These are phyloP conservation scores for Catharanthus roseus DNA, from an alignment of 257 asterid genomes.

Conservation along the genomic window DNA sequence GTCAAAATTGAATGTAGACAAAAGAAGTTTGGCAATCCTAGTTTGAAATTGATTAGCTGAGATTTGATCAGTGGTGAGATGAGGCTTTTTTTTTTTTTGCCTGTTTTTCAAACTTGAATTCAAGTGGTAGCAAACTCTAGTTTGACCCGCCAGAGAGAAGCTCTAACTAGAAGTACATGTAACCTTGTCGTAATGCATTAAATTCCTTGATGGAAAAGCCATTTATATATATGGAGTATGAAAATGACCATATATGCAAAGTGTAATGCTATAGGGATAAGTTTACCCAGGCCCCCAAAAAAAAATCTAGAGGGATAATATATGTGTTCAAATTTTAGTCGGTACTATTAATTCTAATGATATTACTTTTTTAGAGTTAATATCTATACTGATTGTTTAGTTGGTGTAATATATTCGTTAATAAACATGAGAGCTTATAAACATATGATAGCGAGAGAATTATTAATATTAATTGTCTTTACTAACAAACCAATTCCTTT, in stretches of 20 bases:
- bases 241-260: conserved; percentile 1
- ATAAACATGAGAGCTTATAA: too few relatives aligned
- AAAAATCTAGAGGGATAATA: too few relatives aligned
- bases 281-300: too few relatives aligned
- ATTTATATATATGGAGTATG: conserved; percentile 10
- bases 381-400: too few relatives aligned
- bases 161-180: conserved; percentile 2
- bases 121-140: conserved; percentile 8
- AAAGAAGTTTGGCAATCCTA: conserved; percentile 9
- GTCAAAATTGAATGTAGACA: conserved; percentile 9
- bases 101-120: background rate
- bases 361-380: too few relatives aligned
- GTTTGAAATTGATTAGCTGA: conserved; percentile 10
- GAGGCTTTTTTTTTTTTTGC: background rate
- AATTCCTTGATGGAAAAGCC: conserved; percentile 22
- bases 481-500: too few relatives aligned
- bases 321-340: too few relatives aligned
- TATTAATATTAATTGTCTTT: too few relatives aligned
- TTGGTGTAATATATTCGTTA: too few relatives aligned
- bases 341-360: too few relatives aligned
- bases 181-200: conserved; percentile 10
- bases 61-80: background rate
- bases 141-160: conserved; percentile 18
- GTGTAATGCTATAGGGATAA: too few relatives aligned
- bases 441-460: too few relatives aligned